Evolutionary conservation across 2,329 filamentous ascomycete species (phyloP).

Genomic region (Diaporthe caulivora): DNA sequence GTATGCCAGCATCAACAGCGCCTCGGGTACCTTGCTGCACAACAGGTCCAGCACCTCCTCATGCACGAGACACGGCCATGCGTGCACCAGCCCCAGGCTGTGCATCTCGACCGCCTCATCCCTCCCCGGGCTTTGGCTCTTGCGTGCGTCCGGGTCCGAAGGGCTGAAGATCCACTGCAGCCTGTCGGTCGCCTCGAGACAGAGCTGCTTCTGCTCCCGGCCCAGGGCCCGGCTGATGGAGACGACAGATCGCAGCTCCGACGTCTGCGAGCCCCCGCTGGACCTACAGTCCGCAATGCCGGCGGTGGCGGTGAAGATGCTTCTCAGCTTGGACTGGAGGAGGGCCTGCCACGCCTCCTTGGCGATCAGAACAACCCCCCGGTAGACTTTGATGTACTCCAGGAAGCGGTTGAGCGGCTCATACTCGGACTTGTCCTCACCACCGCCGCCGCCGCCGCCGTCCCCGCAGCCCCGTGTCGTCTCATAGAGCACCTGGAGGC

Average conservation of each 20-base stretch:
- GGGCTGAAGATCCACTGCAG: slow-evolving; percentile 31
- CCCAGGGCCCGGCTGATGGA: slow-evolving; percentile 25
- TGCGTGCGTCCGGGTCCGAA: not conserved
- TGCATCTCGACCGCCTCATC: not conserved
- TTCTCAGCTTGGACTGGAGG: slow-evolving; percentile 50
- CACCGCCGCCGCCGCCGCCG: slow-evolving; percentile 46
- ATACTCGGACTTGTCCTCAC: slow-evolving; percentile 50
- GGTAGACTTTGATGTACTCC: slow-evolving; percentile 57
- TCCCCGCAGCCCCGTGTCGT: slow-evolving; percentile 49
- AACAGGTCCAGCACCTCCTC: slow-evolving; percentile 25
- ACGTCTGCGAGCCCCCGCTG: slow-evolving; percentile 10
- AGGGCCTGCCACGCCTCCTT: slow-evolving; percentile 50
- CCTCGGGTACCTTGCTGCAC: slow-evolving; percentile 22
- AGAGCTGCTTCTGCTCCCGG: slow-evolving; percentile 30
- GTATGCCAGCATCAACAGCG: slow-evolving; percentile 33
- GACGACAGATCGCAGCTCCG: slow-evolving; percentile 26
- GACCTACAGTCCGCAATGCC: not conserved
- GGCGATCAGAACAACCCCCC: slow-evolving; percentile 56
- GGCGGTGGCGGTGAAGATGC: slow-evolving; percentile 41
- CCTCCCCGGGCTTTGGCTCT: not conserved
- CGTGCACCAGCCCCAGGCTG: slow-evolving; percentile 22
- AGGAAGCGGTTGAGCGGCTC: slow-evolving; percentile 54
- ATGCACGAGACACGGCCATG: slow-evolving; percentile 24
- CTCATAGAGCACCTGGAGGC: slow-evolving; percentile 63
- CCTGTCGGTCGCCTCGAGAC: slow-evolving; percentile 29